Evolutionary conservation across 257 asterid species (phyloP).

Genomic region (Plantago major): DNA sequence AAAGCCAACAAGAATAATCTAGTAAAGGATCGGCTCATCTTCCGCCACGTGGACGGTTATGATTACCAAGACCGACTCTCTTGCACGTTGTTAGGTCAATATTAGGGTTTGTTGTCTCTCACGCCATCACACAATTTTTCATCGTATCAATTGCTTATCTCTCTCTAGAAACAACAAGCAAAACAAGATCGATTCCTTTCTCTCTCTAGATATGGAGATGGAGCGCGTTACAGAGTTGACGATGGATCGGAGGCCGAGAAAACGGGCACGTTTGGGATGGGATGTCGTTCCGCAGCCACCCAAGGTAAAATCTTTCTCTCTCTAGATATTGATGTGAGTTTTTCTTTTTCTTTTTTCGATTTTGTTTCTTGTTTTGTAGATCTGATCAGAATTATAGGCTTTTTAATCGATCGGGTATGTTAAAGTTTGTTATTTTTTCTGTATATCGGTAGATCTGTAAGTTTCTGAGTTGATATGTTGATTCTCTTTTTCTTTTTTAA

Average conservation of each 20-base stretch:
- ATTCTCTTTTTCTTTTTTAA: background rate
- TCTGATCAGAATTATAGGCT: conserved; percentile 32
- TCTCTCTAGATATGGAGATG: conserved; percentile 59
- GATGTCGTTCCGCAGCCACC: conserved; percentile 69
- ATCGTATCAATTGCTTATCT: background rate
- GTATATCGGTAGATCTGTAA: conserved; percentile 8
- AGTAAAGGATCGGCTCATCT: conserved; percentile 15
- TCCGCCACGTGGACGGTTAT: conserved; percentile 48
- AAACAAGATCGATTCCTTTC: conserved; percentile 10
- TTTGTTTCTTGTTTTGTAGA: too few relatives aligned
- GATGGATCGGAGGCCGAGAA: conserved; percentile 78
- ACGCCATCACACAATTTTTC: background rate
- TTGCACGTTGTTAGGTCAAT: conserved; percentile 32
- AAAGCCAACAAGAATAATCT: background rate
- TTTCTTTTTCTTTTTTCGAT: background rate
- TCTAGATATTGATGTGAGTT: conserved; percentile 19
- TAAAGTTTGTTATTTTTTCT: background rate
- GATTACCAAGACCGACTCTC: conserved; percentile 21
- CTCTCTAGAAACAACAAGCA: conserved; percentile 8
- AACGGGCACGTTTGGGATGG: conserved; percentile 88
- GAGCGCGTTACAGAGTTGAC: conserved; percentile 89
- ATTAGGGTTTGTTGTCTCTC: conserved; percentile 17
- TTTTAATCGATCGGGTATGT: conserved; percentile 38
- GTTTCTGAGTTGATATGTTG: background rate
- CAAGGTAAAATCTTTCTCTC: conserved; percentile 40